Evolutionary conservation across 345 rosid genomes (phyloP).

Genomic region (Gynandropsis gynandra): DNA sequence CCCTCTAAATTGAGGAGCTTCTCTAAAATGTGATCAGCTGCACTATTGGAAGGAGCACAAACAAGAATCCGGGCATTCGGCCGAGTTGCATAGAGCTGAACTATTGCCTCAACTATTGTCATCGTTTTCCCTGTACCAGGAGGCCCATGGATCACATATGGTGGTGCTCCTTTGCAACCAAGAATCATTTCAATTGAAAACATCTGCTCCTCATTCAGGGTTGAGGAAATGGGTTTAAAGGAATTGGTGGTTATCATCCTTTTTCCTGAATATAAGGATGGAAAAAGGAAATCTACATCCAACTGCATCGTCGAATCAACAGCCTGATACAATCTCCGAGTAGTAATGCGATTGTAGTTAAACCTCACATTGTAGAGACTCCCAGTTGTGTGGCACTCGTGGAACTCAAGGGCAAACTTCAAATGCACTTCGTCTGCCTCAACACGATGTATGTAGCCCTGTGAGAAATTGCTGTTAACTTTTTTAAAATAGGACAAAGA

Average conservation of each 20-base stretch:
- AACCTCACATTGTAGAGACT: slow-evolving; percentile 63
- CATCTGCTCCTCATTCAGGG: slow-evolving; percentile 75
- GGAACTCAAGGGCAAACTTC: slow-evolving; percentile 56
- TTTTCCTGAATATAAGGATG: slow-evolving; percentile 34
- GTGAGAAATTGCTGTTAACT: slow-evolving; percentile 17
- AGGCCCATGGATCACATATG: slow-evolving; percentile 83
- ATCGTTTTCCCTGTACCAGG: slow-evolving; percentile 97
- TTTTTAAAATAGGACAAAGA: not conserved
- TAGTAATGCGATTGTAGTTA: slow-evolving; percentile 56
- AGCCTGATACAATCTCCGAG: slow-evolving; percentile 74
- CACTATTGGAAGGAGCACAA: slow-evolving; percentile 89
- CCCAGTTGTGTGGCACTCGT: slow-evolving; percentile 35
- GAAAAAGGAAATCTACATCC: slow-evolving; percentile 51
- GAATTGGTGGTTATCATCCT: slow-evolving; percentile 46
- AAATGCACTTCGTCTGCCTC: slow-evolving; percentile 80
- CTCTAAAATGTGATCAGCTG: slow-evolving; percentile 80
- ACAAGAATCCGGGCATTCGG: slow-evolving; percentile 50
- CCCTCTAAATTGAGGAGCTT: slow-evolving; percentile 45
- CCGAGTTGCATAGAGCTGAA: slow-evolving; percentile 52
- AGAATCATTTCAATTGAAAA: slow-evolving; percentile 64
- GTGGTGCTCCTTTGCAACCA: slow-evolving; percentile 80
- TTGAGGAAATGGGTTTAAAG: slow-evolving; percentile 46
- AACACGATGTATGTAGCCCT: slow-evolving; percentile 77
- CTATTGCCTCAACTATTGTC: slow-evolving; percentile 76
- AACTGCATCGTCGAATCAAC: slow-evolving; percentile 49